Percentiles rank a stretch among this genome's conserved stretches.
phyloP scores from a whole-genome alignment of 352 stramenopile genomes.

The Phytophthora meadii region DNA sequence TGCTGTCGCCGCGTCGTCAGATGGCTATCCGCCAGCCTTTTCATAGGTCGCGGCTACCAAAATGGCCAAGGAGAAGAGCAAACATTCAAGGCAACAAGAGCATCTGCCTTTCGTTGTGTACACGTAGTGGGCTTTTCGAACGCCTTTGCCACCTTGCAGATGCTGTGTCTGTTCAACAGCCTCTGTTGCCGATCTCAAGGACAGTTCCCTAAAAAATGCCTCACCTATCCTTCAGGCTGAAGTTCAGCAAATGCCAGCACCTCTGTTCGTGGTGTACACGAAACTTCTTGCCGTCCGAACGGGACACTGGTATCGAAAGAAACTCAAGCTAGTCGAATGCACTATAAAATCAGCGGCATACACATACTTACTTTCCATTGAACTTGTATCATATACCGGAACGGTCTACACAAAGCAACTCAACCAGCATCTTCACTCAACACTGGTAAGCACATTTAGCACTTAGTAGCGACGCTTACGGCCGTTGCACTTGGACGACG shows the following conservation, averaged over 20 bases:
- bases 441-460: slow-evolving; percentile 6
- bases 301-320: background rate
- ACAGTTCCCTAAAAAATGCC: background rate
- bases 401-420: slow-evolving; percentile 2
- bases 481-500: slow-evolving; percentile 31
- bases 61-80: background rate
- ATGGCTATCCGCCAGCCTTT: background rate
- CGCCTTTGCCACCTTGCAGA: too few relatives aligned
- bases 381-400: slow-evolving; percentile 9
- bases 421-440: slow-evolving; percentile 20
- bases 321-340: background rate
- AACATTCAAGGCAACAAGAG: background rate
- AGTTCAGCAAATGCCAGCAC: background rate
- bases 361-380: slow-evolving; percentile 13
- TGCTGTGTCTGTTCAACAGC: too few relatives aligned
- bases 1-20: background rate
- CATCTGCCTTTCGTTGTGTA: too few relatives aligned
- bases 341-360: background rate
- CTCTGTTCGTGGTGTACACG: background rate
- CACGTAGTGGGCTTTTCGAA: too few relatives aligned
- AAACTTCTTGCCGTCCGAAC: slow-evolving; percentile 1
- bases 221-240: background rate
- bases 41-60: background rate
- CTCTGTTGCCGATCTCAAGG: background rate
- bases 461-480: slow-evolving; percentile 26